Evolutionary conservation across 306 rosid genomes (phyloP), one percentile per base, ranked within the genome.

Genomic region (Mimosa bimucronata): DNA sequence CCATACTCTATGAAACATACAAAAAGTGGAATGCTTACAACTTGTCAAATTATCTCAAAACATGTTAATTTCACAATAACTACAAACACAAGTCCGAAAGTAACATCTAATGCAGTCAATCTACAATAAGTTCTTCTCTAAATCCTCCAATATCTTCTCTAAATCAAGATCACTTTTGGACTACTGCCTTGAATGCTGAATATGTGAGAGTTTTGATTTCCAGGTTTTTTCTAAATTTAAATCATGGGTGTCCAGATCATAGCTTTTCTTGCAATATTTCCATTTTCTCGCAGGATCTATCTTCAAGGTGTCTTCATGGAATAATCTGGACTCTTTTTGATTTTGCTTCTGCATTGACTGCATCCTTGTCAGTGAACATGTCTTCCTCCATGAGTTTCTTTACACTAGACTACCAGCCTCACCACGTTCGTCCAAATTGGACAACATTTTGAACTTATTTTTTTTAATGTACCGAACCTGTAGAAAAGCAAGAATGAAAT

Each of bases 111-210:
- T n/a, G n/a, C n/a, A n/a, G n/a, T n/a, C n/a, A n/a, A n/a, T n/a
- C n/a, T n/a, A n/a, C n/a, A n/a, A n/a, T n/a, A n/a, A n/a, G n/a
- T n/a, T n/a, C n/a, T n/a, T n/a, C n/a, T n/a, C n/a, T n/a, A 91
- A 86, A 85, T 96, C 97, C 82, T 91, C 94, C 73, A 89, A 85
- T 83, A 93, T 84, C 88, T 86, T 90, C 71, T 96, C 93, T 73
- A 88, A 77, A 40, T 82, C 87, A 80, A 84, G 44, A 77, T 80
- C 72, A 79, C 84, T 86, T 81, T 62, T 83, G 21, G 88, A 85
- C 77, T 84, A 88, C 77, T 82, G 83, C 84, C 88, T 86, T 2
- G 76, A 81, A 71, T 85, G 84, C 77, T 79, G 93, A 79, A 75
- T 45, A 74, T 76, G 77, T 14, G 89, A 82, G 70, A 80, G 66